phyloP scores from a whole-genome alignment of 2,329 filamentous ascomycete species.

The Colletotrichum orbiculare region DNA sequence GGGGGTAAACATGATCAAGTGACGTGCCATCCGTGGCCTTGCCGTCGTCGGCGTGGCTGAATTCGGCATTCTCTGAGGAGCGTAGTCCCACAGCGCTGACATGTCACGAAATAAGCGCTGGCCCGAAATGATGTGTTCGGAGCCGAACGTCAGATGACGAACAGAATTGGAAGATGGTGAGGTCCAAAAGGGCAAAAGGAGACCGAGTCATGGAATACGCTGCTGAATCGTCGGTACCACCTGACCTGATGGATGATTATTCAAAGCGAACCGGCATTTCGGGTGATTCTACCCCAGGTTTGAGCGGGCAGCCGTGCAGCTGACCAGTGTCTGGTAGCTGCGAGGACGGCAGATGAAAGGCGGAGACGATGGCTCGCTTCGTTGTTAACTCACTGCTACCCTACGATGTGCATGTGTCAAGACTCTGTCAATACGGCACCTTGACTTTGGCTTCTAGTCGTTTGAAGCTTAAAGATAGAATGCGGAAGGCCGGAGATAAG shows the following conservation, averaged over 20 bases:
- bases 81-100: too few species aligned
- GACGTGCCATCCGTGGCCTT: too few species aligned
- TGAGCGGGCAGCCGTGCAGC: slow-evolving; percentile 24
- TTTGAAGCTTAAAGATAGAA: slow-evolving; percentile 16
- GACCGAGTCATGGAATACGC: not conserved
- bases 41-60: too few species aligned
- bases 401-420: too few species aligned
- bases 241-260: not conserved
- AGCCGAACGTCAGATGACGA: too few species aligned
- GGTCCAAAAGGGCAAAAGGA: too few species aligned
- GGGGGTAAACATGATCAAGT: not conserved
- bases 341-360: slow-evolving; percentile 27
- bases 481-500: not conserved
- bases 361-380: slow-evolving; percentile 8
- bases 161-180: too few species aligned
- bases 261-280: slow-evolving; percentile 11
- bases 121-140: too few species aligned
- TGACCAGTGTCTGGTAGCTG: slow-evolving; percentile 20
- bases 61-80: too few species aligned
- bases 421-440: not conserved
- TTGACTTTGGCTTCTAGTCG: not conserved
- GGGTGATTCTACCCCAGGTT: slow-evolving; percentile 25
- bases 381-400: not conserved
- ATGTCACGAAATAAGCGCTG: too few species aligned
- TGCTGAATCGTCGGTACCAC: not conserved